Evolutionary conservation across 495 filamentous ascomycete genomes (phyloP).

Genomic region (Hypoxylon trugodes): DNA sequence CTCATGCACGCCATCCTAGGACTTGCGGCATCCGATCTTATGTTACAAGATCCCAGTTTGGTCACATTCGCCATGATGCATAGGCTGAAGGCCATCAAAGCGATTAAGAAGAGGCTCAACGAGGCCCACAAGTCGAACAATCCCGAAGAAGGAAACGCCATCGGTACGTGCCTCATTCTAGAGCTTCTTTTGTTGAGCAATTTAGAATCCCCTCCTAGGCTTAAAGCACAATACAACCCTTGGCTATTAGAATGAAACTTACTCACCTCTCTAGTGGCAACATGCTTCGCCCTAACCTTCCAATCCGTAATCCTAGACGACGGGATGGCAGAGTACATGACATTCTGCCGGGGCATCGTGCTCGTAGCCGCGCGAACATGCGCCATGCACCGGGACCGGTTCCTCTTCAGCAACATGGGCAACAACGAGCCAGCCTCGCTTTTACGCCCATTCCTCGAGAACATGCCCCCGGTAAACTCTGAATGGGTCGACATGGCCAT

Average conservation of each 20-base stretch:
- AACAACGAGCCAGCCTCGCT: conserved; percentile 42
- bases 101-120: conserved; percentile 58
- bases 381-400: conserved; percentile 48
- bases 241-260: no score
- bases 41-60: conserved; percentile 44
- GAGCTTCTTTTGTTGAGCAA: background rate
- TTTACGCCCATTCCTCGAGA: conserved; percentile 47
- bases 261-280: conserved; percentile 55
- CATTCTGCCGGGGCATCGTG: conserved; percentile 67
- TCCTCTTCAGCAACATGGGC: conserved; percentile 57
- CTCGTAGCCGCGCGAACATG: conserved; percentile 62
- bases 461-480: conserved; percentile 44
- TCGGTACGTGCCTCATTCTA: conserved; percentile 24
- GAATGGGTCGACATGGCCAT: conserved; percentile 51
- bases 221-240: no score
- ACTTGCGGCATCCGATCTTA: conserved; percentile 63
- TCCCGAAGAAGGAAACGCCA: conserved; percentile 56
- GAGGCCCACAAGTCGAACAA: conserved; percentile 44
- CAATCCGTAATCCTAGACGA: conserved; percentile 67
- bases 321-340: conserved; percentile 68
- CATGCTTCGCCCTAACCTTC: conserved; percentile 67
- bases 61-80: conserved; percentile 58
- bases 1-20: conserved; percentile 70
- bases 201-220: no score
- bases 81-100: conserved; percentile 64